A percentile compares a stretch with the other conserved stretches of the same genome.
Conservation (phyloP, 2,329 filamentous ascomycete species). For the Claviceps pazoutovae region DNA sequence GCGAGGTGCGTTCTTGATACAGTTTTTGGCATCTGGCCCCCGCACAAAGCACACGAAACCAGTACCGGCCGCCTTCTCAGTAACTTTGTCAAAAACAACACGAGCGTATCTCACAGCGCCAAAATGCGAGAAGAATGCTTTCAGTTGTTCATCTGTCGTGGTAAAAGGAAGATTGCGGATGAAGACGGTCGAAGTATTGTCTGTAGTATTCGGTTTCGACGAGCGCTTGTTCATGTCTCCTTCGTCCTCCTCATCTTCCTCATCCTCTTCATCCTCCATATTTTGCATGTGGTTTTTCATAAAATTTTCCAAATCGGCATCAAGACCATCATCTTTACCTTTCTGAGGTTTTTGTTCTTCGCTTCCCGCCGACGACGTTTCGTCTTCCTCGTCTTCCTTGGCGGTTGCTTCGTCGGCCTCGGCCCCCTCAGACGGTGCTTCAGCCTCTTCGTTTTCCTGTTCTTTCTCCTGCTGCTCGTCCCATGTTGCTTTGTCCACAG, state of each 20-base stretch:
- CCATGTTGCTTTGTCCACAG: slow-evolving; percentile 84
- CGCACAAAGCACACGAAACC: slow-evolving; percentile 91
- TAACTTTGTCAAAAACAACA: slow-evolving; percentile 75
- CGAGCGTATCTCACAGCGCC: slow-evolving; percentile 82
- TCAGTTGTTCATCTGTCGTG: slow-evolving; percentile 66
- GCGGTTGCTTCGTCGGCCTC: slow-evolving; percentile 19
- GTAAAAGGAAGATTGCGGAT: slow-evolving; percentile 90
- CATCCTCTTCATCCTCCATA: slow-evolving; percentile 43
- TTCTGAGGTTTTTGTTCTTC: slow-evolving; percentile 14
- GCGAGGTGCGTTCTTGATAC: slow-evolving; percentile 62
- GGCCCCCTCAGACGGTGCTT: slow-evolving; percentile 17
- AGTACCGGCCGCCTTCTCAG: slow-evolving; percentile 77
- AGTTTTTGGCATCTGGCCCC: slow-evolving; percentile 58
- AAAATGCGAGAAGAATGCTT: slow-evolving; percentile 77
- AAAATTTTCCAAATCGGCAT: slow-evolving; percentile 38
- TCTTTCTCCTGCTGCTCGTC: slow-evolving; percentile 42
- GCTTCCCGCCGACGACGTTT: slow-evolving; percentile 12
- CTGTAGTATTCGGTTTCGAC: slow-evolving; percentile 27
- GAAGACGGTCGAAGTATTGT: slow-evolving; percentile 71
- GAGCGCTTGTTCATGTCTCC: slow-evolving; percentile 19
- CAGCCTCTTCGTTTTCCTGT: slow-evolving; percentile 22
- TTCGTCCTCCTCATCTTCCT: slow-evolving; percentile 34
- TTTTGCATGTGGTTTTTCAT: slow-evolving; percentile 44
- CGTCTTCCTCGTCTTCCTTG: slow-evolving; percentile 15
- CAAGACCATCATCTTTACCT: slow-evolving; percentile 25